Conservation (phyloP, 139 green algal genomes). For the Chlamydomonas schloesseri region DNA sequence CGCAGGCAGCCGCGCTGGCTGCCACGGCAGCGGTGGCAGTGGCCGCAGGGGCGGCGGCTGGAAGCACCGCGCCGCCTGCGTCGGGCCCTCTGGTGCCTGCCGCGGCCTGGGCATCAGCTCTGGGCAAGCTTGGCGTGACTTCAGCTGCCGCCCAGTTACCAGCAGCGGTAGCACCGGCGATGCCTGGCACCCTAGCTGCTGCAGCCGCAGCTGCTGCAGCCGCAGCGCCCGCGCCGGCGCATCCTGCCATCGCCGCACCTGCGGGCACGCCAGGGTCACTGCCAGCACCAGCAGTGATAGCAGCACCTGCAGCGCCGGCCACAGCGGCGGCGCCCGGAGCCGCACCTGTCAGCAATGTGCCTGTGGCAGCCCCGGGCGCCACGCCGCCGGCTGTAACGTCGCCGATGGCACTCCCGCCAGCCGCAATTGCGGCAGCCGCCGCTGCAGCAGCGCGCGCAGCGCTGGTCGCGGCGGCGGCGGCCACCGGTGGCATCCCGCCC, state of each 20-base stretch:
- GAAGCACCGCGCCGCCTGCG: not conserved
- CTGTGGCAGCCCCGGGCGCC: no score
- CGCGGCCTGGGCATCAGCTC: not conserved
- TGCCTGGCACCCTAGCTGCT: not conserved
- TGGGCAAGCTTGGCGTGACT: not conserved
- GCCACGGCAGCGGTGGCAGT: not conserved
- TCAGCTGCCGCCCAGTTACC: slow-evolving; percentile 9
- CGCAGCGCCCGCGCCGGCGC: not conserved
- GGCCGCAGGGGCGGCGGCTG: not conserved
- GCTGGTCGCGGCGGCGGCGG: not conserved
- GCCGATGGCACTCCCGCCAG: not conserved
- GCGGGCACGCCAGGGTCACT: not conserved
- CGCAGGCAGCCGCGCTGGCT: not conserved
- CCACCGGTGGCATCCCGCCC: no score
- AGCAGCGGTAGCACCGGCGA: slow-evolving; percentile 1
- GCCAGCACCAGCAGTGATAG: not conserved
- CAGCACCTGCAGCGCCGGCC: not conserved
- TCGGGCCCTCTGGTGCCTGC: not conserved
- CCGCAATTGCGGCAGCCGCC: not conserved
- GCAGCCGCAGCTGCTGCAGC: not conserved
- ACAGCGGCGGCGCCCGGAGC: not conserved
- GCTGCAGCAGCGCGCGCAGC: slow-evolving; percentile 6
- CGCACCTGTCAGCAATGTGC: not conserved
- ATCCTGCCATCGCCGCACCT: not conserved
- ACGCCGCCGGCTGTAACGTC: not conserved